Base-by-base conservation (phyloP, 441 rosid genomes). In the Lagerstroemia fauriei region DNA sequence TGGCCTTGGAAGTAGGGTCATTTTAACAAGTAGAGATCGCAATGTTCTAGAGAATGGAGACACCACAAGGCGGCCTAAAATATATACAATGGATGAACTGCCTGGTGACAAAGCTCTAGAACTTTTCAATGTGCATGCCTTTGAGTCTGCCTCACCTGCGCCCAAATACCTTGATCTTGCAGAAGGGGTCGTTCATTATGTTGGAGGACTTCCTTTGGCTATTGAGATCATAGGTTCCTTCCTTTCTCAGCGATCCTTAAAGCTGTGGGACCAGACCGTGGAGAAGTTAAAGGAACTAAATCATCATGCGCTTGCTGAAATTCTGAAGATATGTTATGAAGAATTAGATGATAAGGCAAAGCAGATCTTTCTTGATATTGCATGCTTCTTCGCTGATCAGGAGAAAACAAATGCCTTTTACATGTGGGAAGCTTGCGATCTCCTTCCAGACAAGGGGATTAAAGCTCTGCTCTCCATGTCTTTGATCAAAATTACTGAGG, bases 361-460 rank as follows among this genome's bases (percentile, higher is more conserved):
- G 0, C 29, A 78, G 48, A 34, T 78, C 16, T 78, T 66, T 47
- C 9, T 78, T 11, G 81, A 78, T 66, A 78, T 78, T 3, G 75
- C 75, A 0, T 78, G 81, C 2, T 68, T 78, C 56, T 78, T 78
- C 53, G 63, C 29, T 0, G 32, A 63, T 1, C 12, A 78, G 9
- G 51, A 78, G 5, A 20, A 1, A 16, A 44, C 44, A 65, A 14
- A 66, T 20, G 74, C 81, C 18, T 0, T 47, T 12, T 63, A 63
- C 61, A 78, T 78, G 81, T 78, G 81, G 81, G 1, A 78, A 14
- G 61, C 38, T 66, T 27, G n/a, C 38, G 24, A 17, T 1, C 27
- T 34, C 22, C 9, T n/a, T 27, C 9, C 80, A 13, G 13, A 41
- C 14, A 38, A 8, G 24, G 20, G 25, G 38, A 17, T 66, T 0